Evolutionary conservation across 208 protist genomes (phyloP).

Genomic region (Leishmania turanica): DNA sequence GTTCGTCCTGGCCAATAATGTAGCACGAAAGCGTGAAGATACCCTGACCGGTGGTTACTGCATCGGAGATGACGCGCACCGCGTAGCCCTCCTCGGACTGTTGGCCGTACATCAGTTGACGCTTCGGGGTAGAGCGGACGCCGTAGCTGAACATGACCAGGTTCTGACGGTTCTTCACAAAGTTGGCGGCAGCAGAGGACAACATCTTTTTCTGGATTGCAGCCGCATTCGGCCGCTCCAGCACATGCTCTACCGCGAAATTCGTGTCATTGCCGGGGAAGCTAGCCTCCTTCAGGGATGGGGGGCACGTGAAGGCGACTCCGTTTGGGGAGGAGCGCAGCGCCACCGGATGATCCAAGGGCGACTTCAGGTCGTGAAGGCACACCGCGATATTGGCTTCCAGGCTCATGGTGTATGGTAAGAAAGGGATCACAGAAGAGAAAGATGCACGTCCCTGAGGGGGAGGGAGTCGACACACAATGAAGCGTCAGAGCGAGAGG

Average conservation of each 20-base stretch:
- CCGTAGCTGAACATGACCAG: conserved; percentile 86
- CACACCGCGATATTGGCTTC: conserved; percentile 76
- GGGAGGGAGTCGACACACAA: neutral
- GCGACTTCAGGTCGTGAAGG: conserved; percentile 55
- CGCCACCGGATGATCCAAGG: conserved; percentile 40
- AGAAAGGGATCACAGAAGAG: neutral
- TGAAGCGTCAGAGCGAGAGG: neutral
- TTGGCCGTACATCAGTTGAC: conserved; percentile 84
- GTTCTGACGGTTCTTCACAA: conserved; percentile 74
- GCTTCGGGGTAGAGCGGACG: conserved; percentile 80
- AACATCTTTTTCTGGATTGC: conserved; percentile 40
- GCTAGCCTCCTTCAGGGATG: conserved; percentile 51
- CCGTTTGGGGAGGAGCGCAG: conserved; percentile 49
- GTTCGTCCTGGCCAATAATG: conserved; percentile 69
- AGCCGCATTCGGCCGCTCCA: conserved; percentile 47
- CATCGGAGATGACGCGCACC: conserved; percentile 66
- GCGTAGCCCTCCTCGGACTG: conserved; percentile 68
- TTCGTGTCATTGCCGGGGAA: conserved; percentile 73
- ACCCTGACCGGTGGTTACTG: conserved; percentile 45
- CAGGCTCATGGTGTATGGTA: conserved; percentile 36
- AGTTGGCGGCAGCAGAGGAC: conserved; percentile 46
- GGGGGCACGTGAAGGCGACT: conserved; percentile 62
- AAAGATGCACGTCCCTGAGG: neutral
- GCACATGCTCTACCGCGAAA: conserved; percentile 65
- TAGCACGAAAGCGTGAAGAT: conserved; percentile 81